Evolutionary conservation across 768 basidiomycete species (phyloP), one percentile per base, ranked within the genome.

Genomic region (Coprinellus aureogranulatus): DNA sequence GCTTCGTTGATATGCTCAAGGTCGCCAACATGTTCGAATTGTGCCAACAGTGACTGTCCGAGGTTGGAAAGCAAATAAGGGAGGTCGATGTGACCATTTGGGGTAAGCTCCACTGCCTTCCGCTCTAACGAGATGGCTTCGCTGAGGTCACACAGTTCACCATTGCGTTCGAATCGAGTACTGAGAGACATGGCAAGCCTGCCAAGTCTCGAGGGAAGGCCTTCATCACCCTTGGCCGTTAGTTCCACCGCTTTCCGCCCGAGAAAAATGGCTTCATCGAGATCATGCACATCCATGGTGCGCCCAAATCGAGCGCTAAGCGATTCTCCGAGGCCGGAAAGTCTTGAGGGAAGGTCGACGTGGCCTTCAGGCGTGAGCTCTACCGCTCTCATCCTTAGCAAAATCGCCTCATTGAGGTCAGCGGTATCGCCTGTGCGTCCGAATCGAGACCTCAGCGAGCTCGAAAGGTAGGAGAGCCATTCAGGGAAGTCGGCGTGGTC

Each of bases 371-470:
- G 8, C n/a, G n/a, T n/a, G n/a, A n/a, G 8, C 40, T 52, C 52
- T 55, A 54, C 14, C 30, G 39, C 58, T 42, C 41, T 42, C 25
- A 8, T 39, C n/a, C 45, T 16, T 30, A 54, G 49, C 11, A 10
- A 3, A 23, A 65, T 59, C 16, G 58, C 54, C 25, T 61, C 55
- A 30, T 45, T 23, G 16, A 61, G 42, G 53, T 74, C 71, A n/a
- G 27, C 48, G 9, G 59, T 25, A 20, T 65, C 55, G n/a, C 60
- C 58, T 4, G 54, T 58, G 40, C 60, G 28, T 31, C 60, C 59
- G 59, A 69, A 75, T 16, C 64, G 65, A 27, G 34, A 6, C 8
- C 34, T 6, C 8, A 34, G 14, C 34, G 34, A 34, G 14, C 14
- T 34, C 14, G 8, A 6, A 6, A 34, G 34, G 34, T 34, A 6